Conservation (phyloP, 768 basidiomycete genomes). For the Thelephora aurantiotincta region DNA sequence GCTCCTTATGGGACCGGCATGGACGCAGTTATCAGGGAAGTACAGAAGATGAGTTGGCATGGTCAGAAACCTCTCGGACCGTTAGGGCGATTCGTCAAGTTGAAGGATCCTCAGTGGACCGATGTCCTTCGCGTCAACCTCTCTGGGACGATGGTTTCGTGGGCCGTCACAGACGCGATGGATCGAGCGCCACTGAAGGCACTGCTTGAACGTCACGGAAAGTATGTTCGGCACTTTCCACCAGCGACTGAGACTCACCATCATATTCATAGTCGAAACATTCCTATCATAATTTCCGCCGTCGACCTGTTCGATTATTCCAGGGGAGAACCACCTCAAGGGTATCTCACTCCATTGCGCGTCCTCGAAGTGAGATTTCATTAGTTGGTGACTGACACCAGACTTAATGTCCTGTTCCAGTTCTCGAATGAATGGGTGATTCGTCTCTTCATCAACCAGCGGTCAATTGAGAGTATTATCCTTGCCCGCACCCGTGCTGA, state of each 20-base stretch:
- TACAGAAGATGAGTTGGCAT: slow-evolving; percentile 39
- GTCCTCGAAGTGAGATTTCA: slow-evolving; percentile 51
- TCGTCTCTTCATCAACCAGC: slow-evolving; percentile 69
- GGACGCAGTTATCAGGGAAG: slow-evolving; percentile 37
- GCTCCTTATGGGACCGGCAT: slow-evolving; percentile 52
- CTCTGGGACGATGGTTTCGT: slow-evolving; percentile 43
- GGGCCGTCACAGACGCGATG: slow-evolving; percentile 55
- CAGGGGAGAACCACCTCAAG: slow-evolving; percentile 49
- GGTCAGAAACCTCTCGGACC: slow-evolving; percentile 67
- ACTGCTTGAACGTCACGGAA: slow-evolving; percentile 43
- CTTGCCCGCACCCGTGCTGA: slow-evolving; percentile 50
- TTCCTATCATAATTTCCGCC: slow-evolving; percentile 45
- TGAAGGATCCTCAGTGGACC: slow-evolving; percentile 58
- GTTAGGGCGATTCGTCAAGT: slow-evolving; percentile 63
- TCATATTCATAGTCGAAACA: slow-evolving; percentile 23
- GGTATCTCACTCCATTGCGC: slow-evolving; percentile 64
- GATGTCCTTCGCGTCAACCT: slow-evolving; percentile 52
- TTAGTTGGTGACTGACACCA: neutral
- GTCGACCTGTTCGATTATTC: slow-evolving; percentile 75
- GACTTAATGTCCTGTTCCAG: slow-evolving; percentile 23
- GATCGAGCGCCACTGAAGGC: slow-evolving; percentile 46
- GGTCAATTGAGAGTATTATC: slow-evolving; percentile 55
- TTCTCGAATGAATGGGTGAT: slow-evolving; percentile 60
- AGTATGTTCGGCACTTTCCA: slow-evolving; percentile 30
- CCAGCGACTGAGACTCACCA: neutral